These are phyloP conservation scores for Pluteus cervinus DNA, from an alignment of 768 basidiomycete genomes.

Conservation along the genomic window DNA sequence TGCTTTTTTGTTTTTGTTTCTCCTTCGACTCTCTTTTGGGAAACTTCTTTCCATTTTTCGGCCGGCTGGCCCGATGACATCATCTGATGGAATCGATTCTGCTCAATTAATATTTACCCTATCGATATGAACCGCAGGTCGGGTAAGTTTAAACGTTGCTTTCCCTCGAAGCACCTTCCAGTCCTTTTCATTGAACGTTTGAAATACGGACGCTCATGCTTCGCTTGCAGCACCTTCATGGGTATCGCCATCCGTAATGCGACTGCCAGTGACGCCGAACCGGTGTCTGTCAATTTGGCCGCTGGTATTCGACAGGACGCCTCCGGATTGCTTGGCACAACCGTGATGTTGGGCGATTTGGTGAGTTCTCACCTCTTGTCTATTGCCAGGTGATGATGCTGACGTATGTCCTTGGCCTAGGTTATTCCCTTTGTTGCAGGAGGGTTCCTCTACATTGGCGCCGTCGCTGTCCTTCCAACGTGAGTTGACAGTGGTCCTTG, in stretches of 20 bases:
- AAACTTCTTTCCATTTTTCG: no score
- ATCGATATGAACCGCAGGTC: no score
- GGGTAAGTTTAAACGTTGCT: no score
- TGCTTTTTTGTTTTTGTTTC: no score
- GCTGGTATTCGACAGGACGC: constrained; percentile 74
- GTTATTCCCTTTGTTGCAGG: constrained; percentile 88
- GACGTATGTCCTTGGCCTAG: constrained; percentile 29
- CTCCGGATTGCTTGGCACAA: constrained; percentile 78
- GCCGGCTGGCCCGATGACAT: no score
- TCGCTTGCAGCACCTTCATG: constrained; percentile 65
- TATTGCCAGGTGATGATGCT: constrained; percentile 14
- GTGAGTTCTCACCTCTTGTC: constrained; percentile 38
- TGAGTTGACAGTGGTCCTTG: constrained; percentile 33
- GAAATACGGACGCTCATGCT: constrained; percentile 13
- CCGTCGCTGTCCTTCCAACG: constrained; percentile 88
- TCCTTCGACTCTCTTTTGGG: no score
- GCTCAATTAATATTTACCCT: no score
- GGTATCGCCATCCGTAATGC: constrained; percentile 81
- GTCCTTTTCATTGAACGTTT: no score
- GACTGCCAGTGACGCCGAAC: constrained; percentile 42
- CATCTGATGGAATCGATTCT: no score
- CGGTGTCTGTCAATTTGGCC: constrained; percentile 53
- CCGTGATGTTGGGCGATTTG: constrained; percentile 70
- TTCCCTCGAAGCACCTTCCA: no score
- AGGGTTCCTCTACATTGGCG: constrained; percentile 91